Evolutionary conservation across 257 asterid genomes (phyloP), one percentile per base, ranked within the genome.

Genomic region (Ajuga chamaepitys): DNA sequence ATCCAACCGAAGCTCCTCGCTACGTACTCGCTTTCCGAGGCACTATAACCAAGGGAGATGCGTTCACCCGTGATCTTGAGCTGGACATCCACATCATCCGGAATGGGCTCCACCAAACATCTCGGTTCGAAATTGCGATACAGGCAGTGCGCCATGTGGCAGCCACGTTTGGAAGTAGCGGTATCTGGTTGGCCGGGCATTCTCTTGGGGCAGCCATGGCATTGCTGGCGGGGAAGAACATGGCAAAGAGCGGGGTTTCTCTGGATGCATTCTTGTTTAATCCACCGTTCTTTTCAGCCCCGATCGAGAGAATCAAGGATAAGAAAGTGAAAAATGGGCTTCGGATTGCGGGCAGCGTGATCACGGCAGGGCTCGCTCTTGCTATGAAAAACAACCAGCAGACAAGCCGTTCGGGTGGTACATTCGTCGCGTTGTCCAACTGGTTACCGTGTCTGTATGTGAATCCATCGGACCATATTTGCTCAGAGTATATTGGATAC

Each of bases 151-250:
- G 88, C 20, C 81, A 83, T 47, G 76, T 86, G 46, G 86, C 85
- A 34, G 87, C 97, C 0, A 79, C 90, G 4, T 77, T 70, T 7
- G 97, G 97, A 62, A 81, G 86, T 13, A 40, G 78, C 18, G 74
- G 70, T 30, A 50, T 94, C 24, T 94, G 99, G 99, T 47, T 94
- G 54, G 77, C 91, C 1, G 96, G 99, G 0, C 99, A 90, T 65
- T 94, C 99, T 32, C 88, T 94, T 0, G 99, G 99, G 8, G 82
- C 99, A 1, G 83, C 97, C 55, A 79, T 88, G 83, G 94, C 96
- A 8, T 28, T 94, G 85, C 91, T 86, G 3, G 92, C 85, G 0
- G 99, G 97, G 0, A 90, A 86, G 78, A 80, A 62, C 46, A 88
- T 82, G 91, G 96, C 88, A 0, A 86, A 85, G 70, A 78, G 65